Evolutionary conservation across 371 early-diverging fungal species (phyloP).

Genomic region (Syncephalastrum monosporum): DNA sequence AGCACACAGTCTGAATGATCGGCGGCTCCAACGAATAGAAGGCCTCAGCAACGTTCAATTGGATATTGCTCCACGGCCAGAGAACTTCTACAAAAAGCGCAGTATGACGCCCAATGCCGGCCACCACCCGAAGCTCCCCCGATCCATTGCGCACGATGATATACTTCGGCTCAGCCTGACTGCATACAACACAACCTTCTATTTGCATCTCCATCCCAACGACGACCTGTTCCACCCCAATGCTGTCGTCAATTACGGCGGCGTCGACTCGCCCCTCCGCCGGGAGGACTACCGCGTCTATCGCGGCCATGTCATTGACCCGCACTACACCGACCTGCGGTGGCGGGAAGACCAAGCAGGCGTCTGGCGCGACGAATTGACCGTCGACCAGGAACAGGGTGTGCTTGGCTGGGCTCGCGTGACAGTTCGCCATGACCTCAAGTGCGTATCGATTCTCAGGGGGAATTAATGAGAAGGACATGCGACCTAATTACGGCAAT

Average conservation of each 20-base stretch:
- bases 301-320: conserved; percentile 34
- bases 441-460: conserved; percentile 15
- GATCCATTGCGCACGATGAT: conserved; percentile 53
- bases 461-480: not conserved
- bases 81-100: conserved; percentile 38
- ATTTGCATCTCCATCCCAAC: conserved; percentile 75
- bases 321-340: conserved; percentile 26
- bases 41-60: conserved; percentile 23
- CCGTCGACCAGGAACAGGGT: conserved; percentile 29
- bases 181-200: conserved; percentile 75
- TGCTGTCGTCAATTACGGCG: conserved; percentile 42
- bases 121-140: conserved; percentile 21
- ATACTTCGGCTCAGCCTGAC: conserved; percentile 58
- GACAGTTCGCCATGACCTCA: conserved; percentile 53
- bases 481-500: not conserved
- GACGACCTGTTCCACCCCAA: conserved; percentile 73
- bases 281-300: conserved; percentile 40
- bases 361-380: conserved; percentile 26
- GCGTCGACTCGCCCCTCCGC: conserved; percentile 19
- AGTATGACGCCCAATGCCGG: conserved; percentile 30
- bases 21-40: conserved; percentile 30
- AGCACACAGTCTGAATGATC: conserved; percentile 33
- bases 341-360: conserved; percentile 39
- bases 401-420: conserved; percentile 74
- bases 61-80: conserved; percentile 38